Evolutionary conservation across 169 alveolate species (phyloP).

Genomic region (Cryptosporidium canis): DNA sequence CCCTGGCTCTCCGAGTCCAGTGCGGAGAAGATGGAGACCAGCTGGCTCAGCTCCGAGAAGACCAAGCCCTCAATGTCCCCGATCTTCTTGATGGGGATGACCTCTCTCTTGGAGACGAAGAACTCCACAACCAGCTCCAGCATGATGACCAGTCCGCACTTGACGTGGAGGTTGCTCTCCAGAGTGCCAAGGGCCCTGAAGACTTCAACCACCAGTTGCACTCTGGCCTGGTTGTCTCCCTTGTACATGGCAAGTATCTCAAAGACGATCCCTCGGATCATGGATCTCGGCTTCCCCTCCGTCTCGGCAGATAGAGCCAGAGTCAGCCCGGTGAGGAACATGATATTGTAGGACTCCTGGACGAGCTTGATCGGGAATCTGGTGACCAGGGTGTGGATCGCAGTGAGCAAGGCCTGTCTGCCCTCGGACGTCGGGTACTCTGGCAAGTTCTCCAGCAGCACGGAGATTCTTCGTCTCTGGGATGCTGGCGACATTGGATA

Average conservation of each 20-base stretch:
- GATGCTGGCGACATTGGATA: slow-evolving; percentile 56
- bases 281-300: neutral
- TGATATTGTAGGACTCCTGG: slow-evolving; percentile 39
- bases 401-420: slow-evolving; percentile 27
- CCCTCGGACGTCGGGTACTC: slow-evolving; percentile 63
- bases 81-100: neutral
- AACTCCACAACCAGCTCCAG: slow-evolving; percentile 1
- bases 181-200: slow-evolving; percentile 24
- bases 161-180: slow-evolving; percentile 8
- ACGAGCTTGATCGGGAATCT: slow-evolving; percentile 24
- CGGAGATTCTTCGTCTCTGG: slow-evolving; percentile 51
- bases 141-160: slow-evolving; percentile 20
- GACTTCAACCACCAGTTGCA: neutral
- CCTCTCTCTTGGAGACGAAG: neutral
- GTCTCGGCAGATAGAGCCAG: slow-evolving; percentile 45
- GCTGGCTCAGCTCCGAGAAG: slow-evolving; percentile 13
- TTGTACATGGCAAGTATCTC: slow-evolving; percentile 13
- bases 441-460: slow-evolving; percentile 42
- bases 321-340: slow-evolving; percentile 35
- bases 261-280: neutral
- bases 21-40: neutral
- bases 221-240: slow-evolving; percentile 34
- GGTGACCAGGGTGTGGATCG: slow-evolving; percentile 28
- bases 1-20: neutral
- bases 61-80: neutral